Evolutionary conservation across 2,329 filamentous ascomycete species (phyloP), one percentile per base, ranked within the genome.

Genomic region (Massarina eburnea): DNA sequence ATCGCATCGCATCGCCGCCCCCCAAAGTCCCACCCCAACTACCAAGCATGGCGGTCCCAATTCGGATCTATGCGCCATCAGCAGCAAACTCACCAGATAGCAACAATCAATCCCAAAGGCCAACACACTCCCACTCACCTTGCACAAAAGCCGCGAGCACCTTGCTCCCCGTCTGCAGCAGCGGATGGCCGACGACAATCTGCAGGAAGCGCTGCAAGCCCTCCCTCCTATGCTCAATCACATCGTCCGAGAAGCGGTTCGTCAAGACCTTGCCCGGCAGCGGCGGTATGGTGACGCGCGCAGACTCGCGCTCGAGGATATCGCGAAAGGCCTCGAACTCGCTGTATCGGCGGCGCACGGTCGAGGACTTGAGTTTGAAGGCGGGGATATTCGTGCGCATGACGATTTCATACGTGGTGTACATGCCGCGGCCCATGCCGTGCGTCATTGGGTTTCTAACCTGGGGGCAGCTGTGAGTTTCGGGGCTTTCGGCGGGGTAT

Each of bases 311-410:
- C 81, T 99, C 94, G 49, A 99, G 83, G 54, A 97, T 95, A 73
- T 99, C 94, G 68, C 94, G 89, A 73, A 99, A 99, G 76, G 96
- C 92, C 76, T 99, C 94, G 71, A 99, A 99, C 73, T 99, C 94
- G 46, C 88, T 94, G 78, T 99, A 99, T 41, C 94, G 89, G 52
- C 94, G 85, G 59, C 91, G 90, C 52, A 99, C 94, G 59, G 85
- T 83, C 55, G 85, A 91, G 69, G 71, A 71, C 55, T 91, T 90
- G 61, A 96, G 84, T 78, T 97, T 97, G 82, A 99, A 99, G 61
- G 94, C 91, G 47, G 94, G 94, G 68, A 99, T 99, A 76, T 99
- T 99, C 74, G 94, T 99, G 63, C 89, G 86, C 78, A 94, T 96
- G 62, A 95, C 82, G 67, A 99, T 96, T 74, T 97, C 91, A 79